Evolutionary conservation across 2,329 filamentous ascomycete species (phyloP).

Genomic region (Cladophialophora carrionii): DNA sequence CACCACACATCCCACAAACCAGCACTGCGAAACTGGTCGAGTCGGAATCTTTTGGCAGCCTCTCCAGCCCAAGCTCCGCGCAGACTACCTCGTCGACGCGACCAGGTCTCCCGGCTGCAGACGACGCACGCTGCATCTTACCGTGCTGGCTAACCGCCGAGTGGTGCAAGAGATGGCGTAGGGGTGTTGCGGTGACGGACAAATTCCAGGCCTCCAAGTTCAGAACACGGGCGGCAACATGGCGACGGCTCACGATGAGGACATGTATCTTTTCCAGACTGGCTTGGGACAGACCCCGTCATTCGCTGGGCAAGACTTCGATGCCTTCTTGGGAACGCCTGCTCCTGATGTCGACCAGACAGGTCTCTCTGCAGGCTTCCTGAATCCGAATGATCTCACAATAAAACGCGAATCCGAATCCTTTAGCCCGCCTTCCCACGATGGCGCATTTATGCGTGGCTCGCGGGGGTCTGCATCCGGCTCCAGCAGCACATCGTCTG

Average conservation of each 20-base stretch:
- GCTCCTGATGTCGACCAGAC: conserved; percentile 40
- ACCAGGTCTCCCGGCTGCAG: not conserved
- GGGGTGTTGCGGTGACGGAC: conserved; percentile 3
- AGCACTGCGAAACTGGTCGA: not conserved
- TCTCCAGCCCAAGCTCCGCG: conserved; percentile 2
- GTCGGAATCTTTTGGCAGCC: conserved; percentile 1
- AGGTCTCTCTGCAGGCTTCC: conserved; percentile 42
- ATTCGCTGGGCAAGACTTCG: conserved; percentile 48
- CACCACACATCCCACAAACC: conserved; percentile 1
- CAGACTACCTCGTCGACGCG: not conserved
- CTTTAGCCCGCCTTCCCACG: conserved; percentile 39
- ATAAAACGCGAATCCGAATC: conserved; percentile 33
- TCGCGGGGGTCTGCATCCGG: conserved; percentile 52
- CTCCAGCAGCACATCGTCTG: conserved; percentile 50
- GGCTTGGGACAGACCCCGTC: conserved; percentile 45
- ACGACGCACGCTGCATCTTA: not conserved
- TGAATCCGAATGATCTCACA: conserved; percentile 35
- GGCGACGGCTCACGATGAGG: conserved; percentile 43
- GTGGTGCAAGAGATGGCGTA: conserved; percentile 27
- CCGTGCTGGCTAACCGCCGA: not conserved
- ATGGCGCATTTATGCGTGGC: conserved; percentile 42
- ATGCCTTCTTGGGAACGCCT: conserved; percentile 48
- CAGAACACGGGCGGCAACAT: conserved; percentile 20
- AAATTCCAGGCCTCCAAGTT: not conserved
- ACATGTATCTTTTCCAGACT: conserved; percentile 51